Base-by-base conservation (phyloP, 805 yeast genomes). In the Helenozyma rhizophorensis region DNA sequence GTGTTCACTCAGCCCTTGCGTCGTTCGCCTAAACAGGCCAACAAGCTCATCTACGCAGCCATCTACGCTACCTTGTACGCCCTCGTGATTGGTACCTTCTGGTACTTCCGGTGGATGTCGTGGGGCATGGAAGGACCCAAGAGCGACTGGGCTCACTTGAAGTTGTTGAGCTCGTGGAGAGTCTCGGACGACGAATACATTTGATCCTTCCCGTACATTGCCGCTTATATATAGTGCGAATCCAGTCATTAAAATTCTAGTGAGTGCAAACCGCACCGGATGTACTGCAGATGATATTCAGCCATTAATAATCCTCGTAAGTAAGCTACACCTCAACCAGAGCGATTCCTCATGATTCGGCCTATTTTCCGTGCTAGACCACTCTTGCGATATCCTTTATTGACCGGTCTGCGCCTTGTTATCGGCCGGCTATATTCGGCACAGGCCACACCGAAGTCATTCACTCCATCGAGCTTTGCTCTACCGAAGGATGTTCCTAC, bases 121-220 rank as follows among this genome's bases (percentile, higher is more conserved):
- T 81, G 83, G 47, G 97, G 97, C 33, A 84, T 90, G 95, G 70
- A 61, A 34, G 72, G 72, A 17, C 62, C 67, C 27, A 63, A 61
- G 45, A 54, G 48, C 38, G 43, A 64, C 41, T 66, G 61, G 62
- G 39, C 48, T 11, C 62, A 64, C 50, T 60, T 62, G 49, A 63
- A 62, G 43, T 47, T 64, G 32, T 57, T 66, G 40, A 43, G 50
- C 9, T 52, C 68, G 10, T 66, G 72, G 72, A 65, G 64, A 53
- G 53, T 66, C 29, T 47, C 61, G 31, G 58, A 64, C 42, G 71
- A 66, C 36, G 51, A 58, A 35, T 60, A 57, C 50, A 46, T 44
- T 25, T 53, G 40, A 28, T 17, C 14, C n/a, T n/a, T n/a, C n/a
- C n/a, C n/a, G n/a, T n/a, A n/a, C n/a, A n/a, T n/a, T n/a, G n/a